These are phyloP conservation scores for Pseudogymnoascus sp. DNA, from an alignment of 2,329 filamentous ascomycete genomes.

Conservation along the genomic window DNA sequence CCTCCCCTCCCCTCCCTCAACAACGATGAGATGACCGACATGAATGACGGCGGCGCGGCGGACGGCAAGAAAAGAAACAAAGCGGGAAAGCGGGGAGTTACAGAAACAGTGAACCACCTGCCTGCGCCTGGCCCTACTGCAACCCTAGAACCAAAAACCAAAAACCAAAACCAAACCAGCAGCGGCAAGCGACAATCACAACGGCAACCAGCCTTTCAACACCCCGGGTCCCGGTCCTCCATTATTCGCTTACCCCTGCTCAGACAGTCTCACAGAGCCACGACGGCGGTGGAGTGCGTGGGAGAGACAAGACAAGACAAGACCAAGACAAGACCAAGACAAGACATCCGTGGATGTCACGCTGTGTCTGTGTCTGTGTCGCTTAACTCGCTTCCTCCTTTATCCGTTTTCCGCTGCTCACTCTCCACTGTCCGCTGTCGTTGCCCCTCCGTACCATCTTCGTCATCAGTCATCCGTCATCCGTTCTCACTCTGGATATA, in stretches of 20 bases:
- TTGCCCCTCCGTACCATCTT: not conserved
- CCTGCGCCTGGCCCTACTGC: not conserved
- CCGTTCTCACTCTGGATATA: not conserved
- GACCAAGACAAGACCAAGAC: not conserved
- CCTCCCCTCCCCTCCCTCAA: not conserved
- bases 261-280: not conserved
- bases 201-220: not conserved
- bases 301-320: not conserved
- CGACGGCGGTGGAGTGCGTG: not conserved
- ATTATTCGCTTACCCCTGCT: not conserved
- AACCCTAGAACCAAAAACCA: not conserved
- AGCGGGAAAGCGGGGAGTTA: slow-evolving; percentile 4
- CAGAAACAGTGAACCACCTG: not conserved
- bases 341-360: not conserved
- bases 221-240: not conserved
- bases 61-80: not conserved
- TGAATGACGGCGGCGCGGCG: not conserved
- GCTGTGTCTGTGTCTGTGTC: not conserved
- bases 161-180: not conserved
- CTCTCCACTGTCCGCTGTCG: not conserved
- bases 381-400: not conserved
- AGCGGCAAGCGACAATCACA: slow-evolving; percentile 6
- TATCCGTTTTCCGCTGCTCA: not conserved
- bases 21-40: slow-evolving; percentile 2
- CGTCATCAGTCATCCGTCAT: not conserved